phyloP scores from a whole-genome alignment of 306 rosid genomes.

The Gynostemma pentaphyllum region DNA sequence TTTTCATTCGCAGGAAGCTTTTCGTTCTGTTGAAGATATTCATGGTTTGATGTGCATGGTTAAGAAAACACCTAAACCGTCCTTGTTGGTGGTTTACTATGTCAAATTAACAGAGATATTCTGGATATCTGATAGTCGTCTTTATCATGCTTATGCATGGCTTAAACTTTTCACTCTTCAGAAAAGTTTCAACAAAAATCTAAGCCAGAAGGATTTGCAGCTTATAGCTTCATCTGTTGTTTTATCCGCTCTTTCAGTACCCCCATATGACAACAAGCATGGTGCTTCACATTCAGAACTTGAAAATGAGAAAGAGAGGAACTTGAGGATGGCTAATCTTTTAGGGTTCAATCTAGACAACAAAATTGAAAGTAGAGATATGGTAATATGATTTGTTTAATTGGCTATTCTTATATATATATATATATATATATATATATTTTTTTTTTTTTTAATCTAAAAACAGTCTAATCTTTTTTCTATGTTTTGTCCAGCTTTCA shows the following conservation, averaged over 20 bases:
- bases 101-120: conserved; percentile 85
- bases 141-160: conserved; percentile 95
- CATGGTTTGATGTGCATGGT: conserved; percentile 97
- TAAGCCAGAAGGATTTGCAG: conserved; percentile 94
- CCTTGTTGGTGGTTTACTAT: conserved; percentile 94
- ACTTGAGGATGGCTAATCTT: conserved; percentile 81
- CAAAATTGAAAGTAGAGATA: conserved; percentile 76
- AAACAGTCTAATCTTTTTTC: not conserved
- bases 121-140: conserved; percentile 80
- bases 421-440: not conserved
- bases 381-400: conserved; percentile 37
- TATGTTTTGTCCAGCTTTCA: conserved; percentile 52
- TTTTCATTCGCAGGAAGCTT: conserved; percentile 70
- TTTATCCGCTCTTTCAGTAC: conserved; percentile 82
- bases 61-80: conserved; percentile 86
- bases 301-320: conserved; percentile 85
- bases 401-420: conserved; percentile 6
- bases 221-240: conserved; percentile 95
- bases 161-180: conserved; percentile 80
- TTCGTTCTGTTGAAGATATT: conserved; percentile 89
- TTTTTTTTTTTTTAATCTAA: not conserved
- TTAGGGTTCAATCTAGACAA: conserved; percentile 83
- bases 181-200: conserved; percentile 84
- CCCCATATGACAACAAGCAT: conserved; percentile 60
- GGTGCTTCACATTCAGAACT: conserved; percentile 78